These are phyloP conservation scores for Chlorophyllum brunneum DNA, from an alignment of 768 basidiomycete genomes.

Conservation along the genomic window DNA sequence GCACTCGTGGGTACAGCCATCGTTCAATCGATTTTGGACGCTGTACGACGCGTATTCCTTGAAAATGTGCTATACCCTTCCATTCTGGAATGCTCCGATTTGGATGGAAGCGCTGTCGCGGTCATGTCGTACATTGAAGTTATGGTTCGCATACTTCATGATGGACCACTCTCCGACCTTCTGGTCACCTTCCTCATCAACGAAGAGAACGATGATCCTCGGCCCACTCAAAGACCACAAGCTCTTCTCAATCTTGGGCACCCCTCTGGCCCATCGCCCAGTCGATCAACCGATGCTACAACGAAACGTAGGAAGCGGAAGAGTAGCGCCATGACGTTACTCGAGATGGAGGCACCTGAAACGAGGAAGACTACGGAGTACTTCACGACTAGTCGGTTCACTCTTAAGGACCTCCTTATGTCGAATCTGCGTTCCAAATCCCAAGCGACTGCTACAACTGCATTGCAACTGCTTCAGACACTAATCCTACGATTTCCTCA, in stretches of 20 bases:
- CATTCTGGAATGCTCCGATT: conserved; percentile 86
- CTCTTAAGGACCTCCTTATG: conserved; percentile 83
- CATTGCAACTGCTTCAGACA: conserved; percentile 77
- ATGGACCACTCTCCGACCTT: conserved; percentile 64
- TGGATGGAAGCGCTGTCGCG: conserved; percentile 93
- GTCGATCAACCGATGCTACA: conserved; percentile 30
- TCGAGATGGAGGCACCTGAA: conserved; percentile 80
- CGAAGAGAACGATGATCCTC: conserved; percentile 75
- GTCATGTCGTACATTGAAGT: conserved; percentile 95
- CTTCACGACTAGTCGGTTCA: conserved; percentile 86
- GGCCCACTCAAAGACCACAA: conserved; percentile 36
- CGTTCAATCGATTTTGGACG: conserved; percentile 77
- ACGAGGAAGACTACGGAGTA: conserved; percentile 73
- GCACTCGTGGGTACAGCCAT: conserved; percentile 75
- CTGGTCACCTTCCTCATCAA: conserved; percentile 78
- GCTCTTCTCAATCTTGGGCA: conserved; percentile 43
- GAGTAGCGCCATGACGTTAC: conserved; percentile 87
- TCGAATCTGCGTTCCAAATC: conserved; percentile 71
- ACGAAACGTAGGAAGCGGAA: conserved; percentile 58
- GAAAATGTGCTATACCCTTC: conserved; percentile 93
- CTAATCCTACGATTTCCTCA: conserved; percentile 69
- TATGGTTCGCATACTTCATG: conserved; percentile 71
- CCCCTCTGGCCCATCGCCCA: conserved; percentile 28
- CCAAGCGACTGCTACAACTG: conserved; percentile 65
- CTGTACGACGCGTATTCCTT: conserved; percentile 81